These are phyloP conservation scores for Cryptosporidium felis DNA, from an alignment of 169 alveolate genomes.

Conservation along the genomic window DNA sequence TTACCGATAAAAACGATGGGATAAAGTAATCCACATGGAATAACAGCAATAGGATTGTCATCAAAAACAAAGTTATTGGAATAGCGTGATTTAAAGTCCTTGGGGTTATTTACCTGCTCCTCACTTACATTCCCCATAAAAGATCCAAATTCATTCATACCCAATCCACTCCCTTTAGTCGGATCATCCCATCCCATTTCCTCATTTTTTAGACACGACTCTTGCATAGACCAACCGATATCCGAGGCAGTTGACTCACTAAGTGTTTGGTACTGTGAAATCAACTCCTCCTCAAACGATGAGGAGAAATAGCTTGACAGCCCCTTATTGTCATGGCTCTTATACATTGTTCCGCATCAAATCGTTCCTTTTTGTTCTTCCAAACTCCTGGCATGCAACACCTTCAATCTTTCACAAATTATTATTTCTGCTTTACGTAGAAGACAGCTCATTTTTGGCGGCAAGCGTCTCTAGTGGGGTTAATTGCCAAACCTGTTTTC, in stretches of 20 bases:
- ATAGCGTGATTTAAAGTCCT: neutral
- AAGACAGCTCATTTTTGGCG: conserved; percentile 69
- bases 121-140: conserved; percentile 41
- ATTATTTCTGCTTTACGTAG: conserved; percentile 15
- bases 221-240: conserved; percentile 70
- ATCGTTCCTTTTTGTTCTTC: conserved; percentile 1
- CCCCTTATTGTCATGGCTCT: conserved; percentile 63
- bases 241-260: conserved; percentile 65
- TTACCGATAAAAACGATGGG: conserved; percentile 80
- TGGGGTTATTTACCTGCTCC: conserved; percentile 10
- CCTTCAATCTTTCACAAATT: conserved; percentile 16
- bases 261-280: conserved; percentile 29
- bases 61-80: conserved; percentile 22
- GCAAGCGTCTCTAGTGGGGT: conserved; percentile 73
- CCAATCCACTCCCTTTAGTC: neutral
- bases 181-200: conserved; percentile 54
- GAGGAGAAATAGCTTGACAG: conserved; percentile 61
- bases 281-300: conserved; percentile 43
- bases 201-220: conserved; percentile 29
- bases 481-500: neutral
- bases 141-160: conserved; percentile 39
- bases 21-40: conserved; percentile 68
- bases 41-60: conserved; percentile 59
- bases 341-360: conserved; percentile 68
- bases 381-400: conserved; percentile 58